Conservation (phyloP, 768 basidiomycete species). For the Leccinum aurantiacum region DNA sequence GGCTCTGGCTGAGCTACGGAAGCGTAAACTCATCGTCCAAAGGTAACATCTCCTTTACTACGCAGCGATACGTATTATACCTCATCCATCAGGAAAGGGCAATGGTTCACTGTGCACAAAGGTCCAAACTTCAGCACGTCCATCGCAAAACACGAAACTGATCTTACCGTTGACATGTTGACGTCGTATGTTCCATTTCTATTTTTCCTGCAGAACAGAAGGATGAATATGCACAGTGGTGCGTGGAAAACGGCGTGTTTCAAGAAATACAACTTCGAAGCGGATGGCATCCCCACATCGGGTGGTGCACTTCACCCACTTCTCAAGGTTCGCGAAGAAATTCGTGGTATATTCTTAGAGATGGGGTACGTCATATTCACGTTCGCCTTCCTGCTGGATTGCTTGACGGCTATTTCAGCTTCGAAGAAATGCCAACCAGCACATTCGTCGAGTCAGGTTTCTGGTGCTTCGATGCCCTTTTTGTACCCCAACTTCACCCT, state of each 20-base stretch:
- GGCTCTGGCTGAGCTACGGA: conserved; percentile 79
- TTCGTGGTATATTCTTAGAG: conserved; percentile 96
- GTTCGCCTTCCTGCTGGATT: background rate
- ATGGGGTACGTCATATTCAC: conserved; percentile 74
- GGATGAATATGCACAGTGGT: conserved; percentile 53
- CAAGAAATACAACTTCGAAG: conserved; percentile 99
- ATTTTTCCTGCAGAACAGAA: background rate
- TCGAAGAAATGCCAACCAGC: conserved; percentile 97
- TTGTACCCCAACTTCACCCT: conserved; percentile 98
- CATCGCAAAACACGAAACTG: conserved; percentile 91
- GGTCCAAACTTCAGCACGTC: conserved; percentile 88
- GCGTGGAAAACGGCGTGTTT: conserved; percentile 91
- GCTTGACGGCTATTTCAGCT: conserved; percentile 49
- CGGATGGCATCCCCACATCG: conserved; percentile 84
- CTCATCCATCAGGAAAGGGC: conserved; percentile 68
- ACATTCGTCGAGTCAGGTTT: conserved; percentile 97
- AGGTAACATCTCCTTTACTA: conserved; percentile 46
- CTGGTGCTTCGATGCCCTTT: conserved; percentile 99
- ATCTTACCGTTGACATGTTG: conserved; percentile 94
- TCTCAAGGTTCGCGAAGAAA: conserved; percentile 96
- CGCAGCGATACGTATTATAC: conserved; percentile 5
- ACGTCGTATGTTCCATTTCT: conserved; percentile 59
- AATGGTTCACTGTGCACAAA: conserved; percentile 90
- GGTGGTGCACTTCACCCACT: conserved; percentile 95
- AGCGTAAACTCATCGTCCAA: conserved; percentile 85